Evolutionary conservation across 2,329 filamentous ascomycete genomes (phyloP).

Genomic region (Fusarium solani-melongenae): DNA sequence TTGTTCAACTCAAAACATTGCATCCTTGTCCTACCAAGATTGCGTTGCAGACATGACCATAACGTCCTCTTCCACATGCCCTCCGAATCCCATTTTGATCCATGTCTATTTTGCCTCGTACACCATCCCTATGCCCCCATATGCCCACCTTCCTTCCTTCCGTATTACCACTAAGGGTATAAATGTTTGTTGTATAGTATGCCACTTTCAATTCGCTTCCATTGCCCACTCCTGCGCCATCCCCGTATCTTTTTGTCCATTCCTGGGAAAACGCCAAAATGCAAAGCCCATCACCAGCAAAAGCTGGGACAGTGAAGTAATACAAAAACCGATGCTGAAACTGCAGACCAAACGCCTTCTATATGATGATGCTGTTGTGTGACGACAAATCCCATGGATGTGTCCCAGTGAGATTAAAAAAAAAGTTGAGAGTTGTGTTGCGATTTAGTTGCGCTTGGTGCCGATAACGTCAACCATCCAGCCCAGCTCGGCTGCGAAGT

Average conservation of each 20-base stretch:
- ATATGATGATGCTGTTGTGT: constrained; percentile 20
- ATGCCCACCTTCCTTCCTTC: not conserved
- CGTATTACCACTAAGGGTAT: constrained; percentile 28
- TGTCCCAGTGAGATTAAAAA: constrained; percentile 11
- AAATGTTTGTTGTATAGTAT: constrained; percentile 3
- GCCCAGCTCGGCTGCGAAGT: constrained; percentile 59
- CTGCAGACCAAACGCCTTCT: constrained; percentile 34
- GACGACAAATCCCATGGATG: constrained; percentile 5
- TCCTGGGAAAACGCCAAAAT: constrained; percentile 34
- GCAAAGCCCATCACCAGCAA: constrained; percentile 20
- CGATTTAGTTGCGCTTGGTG: constrained; percentile 41
- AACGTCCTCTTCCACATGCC: constrained; percentile 12
- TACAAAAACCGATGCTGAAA: not conserved
- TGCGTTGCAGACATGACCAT: constrained; percentile 23
- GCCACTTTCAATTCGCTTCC: not conserved
- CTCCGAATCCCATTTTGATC: constrained; percentile 7
- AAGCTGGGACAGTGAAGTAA: constrained; percentile 11
- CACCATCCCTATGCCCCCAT: not conserved
- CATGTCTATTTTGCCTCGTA: constrained; percentile 11
- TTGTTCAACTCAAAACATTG: not conserved
- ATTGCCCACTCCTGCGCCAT: constrained; percentile 17
- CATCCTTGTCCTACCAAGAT: constrained; percentile 7
- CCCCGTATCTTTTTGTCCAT: constrained; percentile 17
- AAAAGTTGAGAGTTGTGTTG: not conserved
- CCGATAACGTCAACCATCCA: constrained; percentile 64